Base-by-base conservation (phyloP, 345 rosid species). In the Salix brachista region DNA sequence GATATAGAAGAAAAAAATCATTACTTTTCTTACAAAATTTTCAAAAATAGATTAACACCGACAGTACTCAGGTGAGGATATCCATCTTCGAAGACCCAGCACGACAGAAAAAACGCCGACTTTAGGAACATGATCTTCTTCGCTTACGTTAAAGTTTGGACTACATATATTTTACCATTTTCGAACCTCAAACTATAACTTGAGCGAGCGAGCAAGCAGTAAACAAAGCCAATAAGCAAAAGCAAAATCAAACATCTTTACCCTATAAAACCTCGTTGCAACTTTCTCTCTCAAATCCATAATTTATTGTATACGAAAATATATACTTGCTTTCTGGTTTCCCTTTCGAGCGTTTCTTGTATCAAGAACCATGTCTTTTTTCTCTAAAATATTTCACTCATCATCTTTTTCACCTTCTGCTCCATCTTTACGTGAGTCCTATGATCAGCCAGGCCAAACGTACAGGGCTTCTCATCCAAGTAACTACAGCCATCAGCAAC, bases 401-500 rank as follows among this genome's bases (percentile, higher is more conserved):
- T 69, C 72, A 13, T 16, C 88, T 1, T 77, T 77, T 34, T 81
- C 88, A 0, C 92, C 90, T 0, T 88, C 91, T 2, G 89, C 92
- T 32, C 90, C 87, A 3, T 74, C 86, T 76, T 42, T 87, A 3
- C 91, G 89, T 10, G 88, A 82, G 2, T 71, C 85, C 16, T 78
- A 66, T 54, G 70, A 9, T 1, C 80, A 78, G 36, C 82, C 74
- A 21, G 52, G 34, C 21, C 10, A 70, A 61, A 46, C 75, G 1
- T 16, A 36, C 32, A 1, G 21, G 11, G 28, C 16, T 25, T 36
- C 83, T 23, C 62, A 79, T 64, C 70, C 13, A 21, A 54, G 44
- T 42, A 70, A 79, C 74, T 72, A 81, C 65, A 75, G 64, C 30
- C 75, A 69, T 62, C 78, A 74, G 52, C 76, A 50, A 44, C 69